Conservation (phyloP, 2,329 filamentous ascomycete genomes). For the Calonectria honghensis region DNA sequence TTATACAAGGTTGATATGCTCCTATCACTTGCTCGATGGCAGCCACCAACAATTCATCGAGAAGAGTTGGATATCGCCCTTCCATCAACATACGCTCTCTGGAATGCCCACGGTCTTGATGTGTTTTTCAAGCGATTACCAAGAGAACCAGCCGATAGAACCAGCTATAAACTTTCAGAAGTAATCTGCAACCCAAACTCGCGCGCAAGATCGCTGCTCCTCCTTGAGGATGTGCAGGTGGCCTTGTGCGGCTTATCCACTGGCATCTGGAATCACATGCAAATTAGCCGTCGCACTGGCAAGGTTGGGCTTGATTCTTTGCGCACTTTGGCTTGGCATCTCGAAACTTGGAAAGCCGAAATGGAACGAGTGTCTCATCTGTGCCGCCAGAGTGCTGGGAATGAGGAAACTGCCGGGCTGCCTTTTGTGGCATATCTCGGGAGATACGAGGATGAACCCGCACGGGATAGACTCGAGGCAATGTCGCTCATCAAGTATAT, state of each 20-base stretch:
- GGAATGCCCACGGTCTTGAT: slow-evolving; percentile 62
- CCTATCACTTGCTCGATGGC: slow-evolving; percentile 56
- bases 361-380: slow-evolving; percentile 50
- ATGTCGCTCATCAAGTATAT: slow-evolving; percentile 56
- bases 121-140: slow-evolving; percentile 60
- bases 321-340: slow-evolving; percentile 49
- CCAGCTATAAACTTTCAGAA: slow-evolving; percentile 56
- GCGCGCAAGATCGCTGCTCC: slow-evolving; percentile 51
- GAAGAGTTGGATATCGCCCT: slow-evolving; percentile 63
- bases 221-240: slow-evolving; percentile 60
- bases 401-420: slow-evolving; percentile 40
- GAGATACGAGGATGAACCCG: slow-evolving; percentile 52
- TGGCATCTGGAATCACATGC: slow-evolving; percentile 57
- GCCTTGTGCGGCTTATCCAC: slow-evolving; percentile 57
- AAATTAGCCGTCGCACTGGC: slow-evolving; percentile 51
- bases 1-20: slow-evolving; percentile 64
- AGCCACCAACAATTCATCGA: slow-evolving; percentile 57
- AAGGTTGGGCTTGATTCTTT: slow-evolving; percentile 45
- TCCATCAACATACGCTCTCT: slow-evolving; percentile 59
- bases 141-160: slow-evolving; percentile 58
- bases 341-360: slow-evolving; percentile 54
- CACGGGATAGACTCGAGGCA: slow-evolving; percentile 50
- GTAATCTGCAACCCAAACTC: slow-evolving; percentile 55
- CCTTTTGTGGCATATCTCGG: slow-evolving; percentile 56
- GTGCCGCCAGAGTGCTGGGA: slow-evolving; percentile 44